Percentiles rank a stretch among this genome's conserved stretches.
Evolutionary conservation across 345 rosid genomes (phyloP).

Genomic region (Salix koriyanagi): DNA sequence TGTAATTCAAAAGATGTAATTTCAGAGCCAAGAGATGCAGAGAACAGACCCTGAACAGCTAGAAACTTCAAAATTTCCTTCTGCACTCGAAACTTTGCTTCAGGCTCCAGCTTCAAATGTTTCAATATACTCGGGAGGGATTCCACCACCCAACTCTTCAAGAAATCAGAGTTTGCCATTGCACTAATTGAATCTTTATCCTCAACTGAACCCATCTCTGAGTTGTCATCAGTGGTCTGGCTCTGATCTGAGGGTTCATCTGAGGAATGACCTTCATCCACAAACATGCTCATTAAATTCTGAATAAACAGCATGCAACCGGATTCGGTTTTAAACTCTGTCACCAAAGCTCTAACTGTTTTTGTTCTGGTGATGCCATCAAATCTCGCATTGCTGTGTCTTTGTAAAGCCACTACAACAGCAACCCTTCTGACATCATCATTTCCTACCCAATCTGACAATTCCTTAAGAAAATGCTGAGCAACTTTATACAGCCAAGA

Average conservation of each 20-base stretch:
- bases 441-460: constrained; percentile 63
- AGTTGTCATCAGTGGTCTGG: constrained; percentile 98
- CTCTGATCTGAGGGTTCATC: constrained; percentile 97
- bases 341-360: constrained; percentile 74
- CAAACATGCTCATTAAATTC: constrained; percentile 68
- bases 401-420: constrained; percentile 74
- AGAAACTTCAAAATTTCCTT: constrained; percentile 85
- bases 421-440: constrained; percentile 84
- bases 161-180: constrained; percentile 55
- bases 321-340: constrained; percentile 69
- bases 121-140: constrained; percentile 75
- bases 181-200: constrained; percentile 63
- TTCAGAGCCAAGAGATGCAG: constrained; percentile 90
- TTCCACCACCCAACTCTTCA: constrained; percentile 87
- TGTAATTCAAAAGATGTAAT: constrained; percentile 93
- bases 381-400: constrained; percentile 86
- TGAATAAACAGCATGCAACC: constrained; percentile 82
- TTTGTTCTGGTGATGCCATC: constrained; percentile 64
- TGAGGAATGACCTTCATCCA: constrained; percentile 67
- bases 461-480: constrained; percentile 63
- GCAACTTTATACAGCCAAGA: constrained; percentile 89
- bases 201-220: constrained; percentile 75
- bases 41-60: constrained; percentile 88
- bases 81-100: constrained; percentile 66
- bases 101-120: constrained; percentile 62